Evolutionary conservation across 2,329 filamentous ascomycete genomes (phyloP).

Genomic region (Trichoderma afroharzianum): DNA sequence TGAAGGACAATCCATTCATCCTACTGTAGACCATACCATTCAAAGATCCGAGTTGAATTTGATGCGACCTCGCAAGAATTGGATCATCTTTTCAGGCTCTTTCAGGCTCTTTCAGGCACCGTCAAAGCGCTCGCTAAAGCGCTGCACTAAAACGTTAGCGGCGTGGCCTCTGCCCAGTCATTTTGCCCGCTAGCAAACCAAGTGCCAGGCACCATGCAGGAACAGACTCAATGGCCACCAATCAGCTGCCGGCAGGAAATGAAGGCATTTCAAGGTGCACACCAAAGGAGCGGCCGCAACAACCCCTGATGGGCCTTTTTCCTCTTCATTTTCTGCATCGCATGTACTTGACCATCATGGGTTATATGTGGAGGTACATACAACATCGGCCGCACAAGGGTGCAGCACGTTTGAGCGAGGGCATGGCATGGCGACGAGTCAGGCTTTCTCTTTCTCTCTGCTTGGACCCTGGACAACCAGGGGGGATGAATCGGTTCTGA

Average conservation of each 20-base stretch:
- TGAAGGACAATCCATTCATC: neutral
- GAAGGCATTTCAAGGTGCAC: neutral
- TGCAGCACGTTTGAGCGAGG: neutral
- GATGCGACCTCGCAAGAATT: neutral
- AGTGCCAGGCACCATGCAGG: constrained; percentile 16
- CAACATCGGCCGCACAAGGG: neutral
- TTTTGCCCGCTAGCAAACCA: neutral
- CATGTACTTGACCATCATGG: neutral
- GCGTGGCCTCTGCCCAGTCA: neutral
- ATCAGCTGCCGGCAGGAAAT: constrained; percentile 4
- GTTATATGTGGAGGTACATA: neutral
- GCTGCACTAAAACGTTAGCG: neutral
- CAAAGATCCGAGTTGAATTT: neutral
- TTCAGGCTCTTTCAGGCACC: neutral
- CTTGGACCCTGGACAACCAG: neutral
- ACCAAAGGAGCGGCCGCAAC: neutral
- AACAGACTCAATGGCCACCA: neutral
- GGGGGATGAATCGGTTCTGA: neutral
- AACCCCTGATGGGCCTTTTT: neutral
- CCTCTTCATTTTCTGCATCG: neutral
- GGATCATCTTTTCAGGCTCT: neutral
- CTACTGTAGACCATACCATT: neutral
- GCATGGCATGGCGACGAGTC: neutral
- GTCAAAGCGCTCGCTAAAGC: neutral
- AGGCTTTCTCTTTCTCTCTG: neutral